A percentile compares a stretch with the other conserved stretches of the same genome.
Evolutionary conservation across 2,329 filamentous ascomycete genomes (phyloP).

Genomic region (Thielaviopsis populi): DNA sequence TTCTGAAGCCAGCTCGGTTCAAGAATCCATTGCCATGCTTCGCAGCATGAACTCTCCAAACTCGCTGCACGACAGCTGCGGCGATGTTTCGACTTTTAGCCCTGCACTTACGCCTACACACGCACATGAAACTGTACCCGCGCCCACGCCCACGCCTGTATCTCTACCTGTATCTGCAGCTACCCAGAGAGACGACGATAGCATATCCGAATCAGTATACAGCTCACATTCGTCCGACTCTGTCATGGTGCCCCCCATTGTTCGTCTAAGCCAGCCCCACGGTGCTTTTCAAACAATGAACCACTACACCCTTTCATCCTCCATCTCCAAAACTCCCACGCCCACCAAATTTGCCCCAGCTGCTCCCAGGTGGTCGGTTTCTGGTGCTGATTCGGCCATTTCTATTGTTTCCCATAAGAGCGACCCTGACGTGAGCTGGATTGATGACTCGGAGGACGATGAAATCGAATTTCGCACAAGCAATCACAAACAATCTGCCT

Average conservation of each 20-base stretch:
- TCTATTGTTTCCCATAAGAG: conserved; percentile 13
- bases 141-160: background rate
- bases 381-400: background rate
- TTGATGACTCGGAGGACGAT: conserved; percentile 26
- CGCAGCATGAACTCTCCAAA: conserved; percentile 4
- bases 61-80: background rate
- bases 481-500: background rate
- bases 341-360: background rate
- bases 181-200: conserved; percentile 9
- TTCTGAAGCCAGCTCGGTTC: conserved; percentile 11
- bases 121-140: background rate
- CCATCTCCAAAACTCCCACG: background rate
- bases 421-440: conserved; percentile 25
- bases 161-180: background rate
- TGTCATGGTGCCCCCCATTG: conserved; percentile 11
- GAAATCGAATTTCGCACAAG: conserved; percentile 19
- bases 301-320: background rate
- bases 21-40: conserved; percentile 13
- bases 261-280: conserved; percentile 8
- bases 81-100: conserved; percentile 1
- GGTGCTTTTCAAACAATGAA: background rate
- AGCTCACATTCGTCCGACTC: conserved; percentile 9
- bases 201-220: conserved; percentile 8
- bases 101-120: background rate
- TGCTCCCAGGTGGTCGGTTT: background rate